Percentiles rank a stretch among this genome's conserved stretches.
Evolutionary conservation across 352 stramenopile species (phyloP).

Genomic region (Globisporangium lucens): DNA sequence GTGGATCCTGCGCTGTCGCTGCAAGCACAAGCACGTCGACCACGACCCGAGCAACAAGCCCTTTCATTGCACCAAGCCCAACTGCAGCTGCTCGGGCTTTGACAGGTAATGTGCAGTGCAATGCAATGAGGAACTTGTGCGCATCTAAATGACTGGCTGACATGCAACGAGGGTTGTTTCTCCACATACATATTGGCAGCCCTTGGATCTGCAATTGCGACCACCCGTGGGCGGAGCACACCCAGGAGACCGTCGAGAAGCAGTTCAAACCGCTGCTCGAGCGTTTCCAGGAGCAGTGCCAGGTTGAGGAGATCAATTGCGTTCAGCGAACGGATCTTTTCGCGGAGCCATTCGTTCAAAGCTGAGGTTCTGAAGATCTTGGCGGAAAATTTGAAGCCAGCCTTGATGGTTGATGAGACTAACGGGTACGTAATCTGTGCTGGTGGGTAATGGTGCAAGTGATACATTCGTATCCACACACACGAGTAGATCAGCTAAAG

Average conservation of each 20-base stretch:
- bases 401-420: neutral
- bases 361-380: neutral
- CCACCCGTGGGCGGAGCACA: constrained; percentile 58
- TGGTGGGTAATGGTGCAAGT: constrained; percentile 7
- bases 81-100: constrained; percentile 59
- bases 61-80: constrained; percentile 49
- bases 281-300: constrained; percentile 37
- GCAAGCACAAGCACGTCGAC: constrained; percentile 80
- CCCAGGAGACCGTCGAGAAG: constrained; percentile 53
- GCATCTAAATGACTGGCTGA: constrained; percentile 1
- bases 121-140: neutral
- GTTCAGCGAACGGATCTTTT: constrained; percentile 62
- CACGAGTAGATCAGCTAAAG: neutral
- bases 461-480: neutral
- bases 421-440: constrained; percentile 9
- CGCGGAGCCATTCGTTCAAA: constrained; percentile 31
- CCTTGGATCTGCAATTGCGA: constrained; percentile 85
- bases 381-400: neutral
- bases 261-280: constrained; percentile 37
- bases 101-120: constrained; percentile 37
- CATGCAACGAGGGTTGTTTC: neutral
- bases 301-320: constrained; percentile 41
- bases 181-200: constrained; percentile 19
- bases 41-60: constrained; percentile 45
- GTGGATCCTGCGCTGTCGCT: constrained; percentile 76